Percentiles rank a stretch among this genome's conserved stretches.
Evolutionary conservation across 1,139 yeast genomes (phyloP).

Genomic region (Saccharomyces hybrid): DNA sequence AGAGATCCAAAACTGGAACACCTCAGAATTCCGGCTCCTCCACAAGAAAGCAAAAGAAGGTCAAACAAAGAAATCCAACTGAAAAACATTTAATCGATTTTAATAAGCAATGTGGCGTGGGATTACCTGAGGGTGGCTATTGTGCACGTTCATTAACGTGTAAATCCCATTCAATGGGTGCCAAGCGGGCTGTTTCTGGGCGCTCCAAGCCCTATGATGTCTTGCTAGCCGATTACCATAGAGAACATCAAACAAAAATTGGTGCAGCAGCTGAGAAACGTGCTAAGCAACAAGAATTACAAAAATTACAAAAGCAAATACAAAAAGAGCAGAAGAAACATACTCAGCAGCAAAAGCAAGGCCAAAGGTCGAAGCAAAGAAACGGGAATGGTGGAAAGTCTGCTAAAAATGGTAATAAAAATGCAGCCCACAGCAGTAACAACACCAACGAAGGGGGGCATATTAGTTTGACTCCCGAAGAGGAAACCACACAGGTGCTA

Average conservation of each 20-base stretch:
- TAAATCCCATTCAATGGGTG: constrained; percentile 97
- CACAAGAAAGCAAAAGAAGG: constrained; percentile 39
- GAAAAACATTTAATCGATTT: constrained; percentile 84
- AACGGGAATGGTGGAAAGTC: constrained; percentile 1
- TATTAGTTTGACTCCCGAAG: constrained; percentile 52
- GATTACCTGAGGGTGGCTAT: constrained; percentile 81
- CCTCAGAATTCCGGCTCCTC: constrained; percentile 5
- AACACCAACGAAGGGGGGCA: constrained; percentile 4
- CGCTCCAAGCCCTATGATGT: constrained; percentile 89
- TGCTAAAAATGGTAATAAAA: constrained; percentile 4
- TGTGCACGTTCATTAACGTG: constrained; percentile 95
- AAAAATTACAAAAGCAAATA: constrained; percentile 24
- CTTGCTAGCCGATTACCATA: constrained; percentile 80
- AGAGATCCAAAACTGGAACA: constrained; percentile 1
- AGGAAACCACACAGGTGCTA: constrained; percentile 86
- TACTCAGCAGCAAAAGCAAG: constrained; percentile 14
- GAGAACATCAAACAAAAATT: constrained; percentile 82
- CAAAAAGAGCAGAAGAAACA: constrained; percentile 24
- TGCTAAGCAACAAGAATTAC: constrained; percentile 28
- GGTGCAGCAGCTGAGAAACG: constrained; percentile 72
- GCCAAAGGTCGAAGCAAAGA: constrained; percentile 8
- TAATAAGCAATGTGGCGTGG: constrained; percentile 94
- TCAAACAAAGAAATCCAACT: constrained; percentile 47
- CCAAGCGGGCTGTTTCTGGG: constrained; percentile 90
- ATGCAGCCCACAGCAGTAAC: constrained; percentile 6